phyloP scores from a whole-genome alignment of 129 eudicot species.

The Deinandra increscens region DNA sequence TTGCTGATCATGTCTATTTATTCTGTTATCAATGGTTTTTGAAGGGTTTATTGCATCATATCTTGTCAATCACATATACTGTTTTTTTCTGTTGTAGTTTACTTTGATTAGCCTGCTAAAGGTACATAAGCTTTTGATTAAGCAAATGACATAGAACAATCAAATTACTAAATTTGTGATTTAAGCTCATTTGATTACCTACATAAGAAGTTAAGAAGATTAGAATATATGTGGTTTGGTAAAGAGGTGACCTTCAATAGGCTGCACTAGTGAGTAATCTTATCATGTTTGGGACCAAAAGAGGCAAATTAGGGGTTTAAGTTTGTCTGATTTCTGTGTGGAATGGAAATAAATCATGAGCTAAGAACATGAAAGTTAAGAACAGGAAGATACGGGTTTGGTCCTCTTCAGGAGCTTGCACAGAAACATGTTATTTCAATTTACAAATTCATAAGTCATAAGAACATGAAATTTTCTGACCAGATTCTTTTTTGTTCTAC shows the following conservation, averaged over 20 bases:
- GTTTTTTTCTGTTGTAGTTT: background rate
- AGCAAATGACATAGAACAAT: background rate
- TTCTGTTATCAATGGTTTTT: constrained; percentile 13
- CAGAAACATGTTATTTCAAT: background rate
- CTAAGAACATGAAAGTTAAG: background rate
- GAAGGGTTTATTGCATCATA: constrained; percentile 12
- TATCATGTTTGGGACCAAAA: background rate
- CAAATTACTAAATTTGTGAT: background rate
- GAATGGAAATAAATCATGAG: background rate
- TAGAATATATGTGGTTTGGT: background rate
- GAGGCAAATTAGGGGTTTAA: background rate
- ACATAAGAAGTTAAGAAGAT: background rate
- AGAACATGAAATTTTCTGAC: background rate
- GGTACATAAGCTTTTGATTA: constrained; percentile 10
- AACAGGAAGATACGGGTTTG: background rate
- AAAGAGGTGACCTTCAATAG: background rate
- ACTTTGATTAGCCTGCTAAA: background rate
- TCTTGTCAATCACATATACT: constrained; percentile 1
- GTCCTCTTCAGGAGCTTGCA: background rate
- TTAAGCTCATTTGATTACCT: background rate
- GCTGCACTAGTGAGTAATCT: background rate
- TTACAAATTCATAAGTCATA: background rate
- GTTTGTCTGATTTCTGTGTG: background rate
- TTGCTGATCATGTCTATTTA: background rate
- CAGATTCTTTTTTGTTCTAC: background rate